A percentile compares a stretch with the other conserved stretches of the same genome.
phyloP scores from a whole-genome alignment of 345 rosid species.

The Kandelia obovata region DNA sequence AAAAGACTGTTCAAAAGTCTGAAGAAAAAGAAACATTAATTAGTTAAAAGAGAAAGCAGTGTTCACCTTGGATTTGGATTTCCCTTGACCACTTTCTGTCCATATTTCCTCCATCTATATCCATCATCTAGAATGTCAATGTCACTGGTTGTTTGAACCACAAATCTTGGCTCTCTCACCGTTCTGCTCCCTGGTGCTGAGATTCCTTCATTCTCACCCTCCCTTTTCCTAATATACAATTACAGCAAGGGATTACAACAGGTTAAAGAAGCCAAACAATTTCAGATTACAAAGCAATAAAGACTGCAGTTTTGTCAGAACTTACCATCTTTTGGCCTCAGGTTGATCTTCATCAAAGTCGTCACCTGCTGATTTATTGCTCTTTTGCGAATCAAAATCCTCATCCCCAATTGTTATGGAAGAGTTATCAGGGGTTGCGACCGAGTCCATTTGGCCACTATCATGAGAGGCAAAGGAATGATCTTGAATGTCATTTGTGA shows the following conservation, averaged over 20 bases:
- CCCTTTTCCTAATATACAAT: conserved; percentile 53
- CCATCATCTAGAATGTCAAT: conserved; percentile 96
- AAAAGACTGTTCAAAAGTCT: neutral
- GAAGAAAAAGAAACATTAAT: neutral
- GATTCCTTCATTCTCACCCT: conserved; percentile 70
- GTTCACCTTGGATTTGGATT: conserved; percentile 86
- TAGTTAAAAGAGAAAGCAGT: neutral
- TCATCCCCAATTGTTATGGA: conserved; percentile 66
- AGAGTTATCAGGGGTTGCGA: conserved; percentile 54
- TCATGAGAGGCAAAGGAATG: conserved; percentile 41
- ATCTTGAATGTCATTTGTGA: conserved; percentile 40
- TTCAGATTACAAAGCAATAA: no score
- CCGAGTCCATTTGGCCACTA: conserved; percentile 43
- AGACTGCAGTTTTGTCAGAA: neutral
- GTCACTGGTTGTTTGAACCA: conserved; percentile 91
- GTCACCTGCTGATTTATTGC: conserved; percentile 47
- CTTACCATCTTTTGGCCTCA: conserved; percentile 80
- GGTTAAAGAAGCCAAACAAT: no score
- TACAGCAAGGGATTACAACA: conserved; percentile 11
- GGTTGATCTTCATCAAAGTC: conserved; percentile 79
- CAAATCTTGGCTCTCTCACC: conserved; percentile 84
- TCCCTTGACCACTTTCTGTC: conserved; percentile 95
- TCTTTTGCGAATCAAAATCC: conserved; percentile 67
- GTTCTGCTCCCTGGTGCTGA: conserved; percentile 73
- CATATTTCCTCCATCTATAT: conserved; percentile 93